phyloP scores from a whole-genome alignment of 139 green algal genomes.

The Pycnococcus provasolii region DNA sequence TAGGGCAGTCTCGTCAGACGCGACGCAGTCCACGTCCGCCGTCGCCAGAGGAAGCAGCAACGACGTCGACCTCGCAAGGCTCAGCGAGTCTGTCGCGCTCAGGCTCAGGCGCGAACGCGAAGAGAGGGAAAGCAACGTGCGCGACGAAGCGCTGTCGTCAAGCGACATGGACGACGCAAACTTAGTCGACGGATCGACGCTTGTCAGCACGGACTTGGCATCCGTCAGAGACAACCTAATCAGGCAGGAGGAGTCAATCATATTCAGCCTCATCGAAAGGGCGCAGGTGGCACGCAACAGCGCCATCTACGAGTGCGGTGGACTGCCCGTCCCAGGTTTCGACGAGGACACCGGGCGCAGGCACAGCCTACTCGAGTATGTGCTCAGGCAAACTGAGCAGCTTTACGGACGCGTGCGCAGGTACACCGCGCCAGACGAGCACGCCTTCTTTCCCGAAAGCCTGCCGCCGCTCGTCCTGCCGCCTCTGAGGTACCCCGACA shows the following conservation, averaged over 20 bases:
- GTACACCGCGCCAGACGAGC: constrained; percentile 89
- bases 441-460: constrained; percentile 75
- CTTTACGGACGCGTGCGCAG: constrained; percentile 70
- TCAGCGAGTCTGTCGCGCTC: too few relatives aligned
- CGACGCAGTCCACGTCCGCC: too few relatives aligned
- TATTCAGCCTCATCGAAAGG: constrained; percentile 91
- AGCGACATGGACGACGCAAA: too few relatives aligned
- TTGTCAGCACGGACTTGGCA: too few relatives aligned
- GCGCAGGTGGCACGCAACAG: constrained; percentile 79
- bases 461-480: constrained; percentile 50
- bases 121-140: too few relatives aligned
- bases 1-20: too few relatives aligned
- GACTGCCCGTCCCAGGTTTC: constrained; percentile 57
- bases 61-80: too few relatives aligned
- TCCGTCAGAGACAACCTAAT: too few relatives aligned
- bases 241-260: constrained; percentile 47
- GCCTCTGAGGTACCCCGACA: constrained; percentile 50
- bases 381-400: constrained; percentile 81
- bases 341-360: constrained; percentile 37
- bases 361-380: constrained; percentile 81
- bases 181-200: too few relatives aligned
- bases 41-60: too few relatives aligned
- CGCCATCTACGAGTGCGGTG: constrained; percentile 60
- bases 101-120: too few relatives aligned
- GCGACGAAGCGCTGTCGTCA: too few relatives aligned